Evolutionary conservation across 345 rosid species (phyloP).

Genomic region (Clausena lansium): DNA sequence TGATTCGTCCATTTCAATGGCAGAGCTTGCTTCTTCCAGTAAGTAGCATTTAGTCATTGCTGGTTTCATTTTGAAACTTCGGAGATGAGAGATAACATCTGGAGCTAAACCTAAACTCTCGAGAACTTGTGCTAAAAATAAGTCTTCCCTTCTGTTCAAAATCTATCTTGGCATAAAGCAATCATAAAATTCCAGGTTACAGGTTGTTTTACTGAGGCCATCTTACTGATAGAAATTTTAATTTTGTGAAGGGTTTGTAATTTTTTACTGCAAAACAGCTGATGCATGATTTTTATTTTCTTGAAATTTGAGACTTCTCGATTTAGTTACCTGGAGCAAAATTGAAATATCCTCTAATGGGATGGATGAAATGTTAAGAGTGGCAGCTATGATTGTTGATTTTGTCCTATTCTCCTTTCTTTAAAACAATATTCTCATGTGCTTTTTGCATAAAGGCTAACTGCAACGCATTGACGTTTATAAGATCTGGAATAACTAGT

Average conservation of each 20-base stretch:
- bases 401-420: neutral
- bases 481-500: neutral
- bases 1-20: constrained; percentile 98
- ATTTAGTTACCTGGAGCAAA: neutral
- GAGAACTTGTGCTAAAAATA: neutral
- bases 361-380: too few relatives aligned
- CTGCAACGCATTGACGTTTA: neutral
- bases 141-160: neutral
- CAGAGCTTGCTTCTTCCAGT: constrained; percentile 97
- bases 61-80: constrained; percentile 13
- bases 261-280: neutral
- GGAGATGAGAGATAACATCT: constrained; percentile 9
- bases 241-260: neutral
- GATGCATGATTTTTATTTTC: neutral
- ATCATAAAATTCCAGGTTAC: neutral
- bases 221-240: neutral
- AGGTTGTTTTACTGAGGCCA: neutral
- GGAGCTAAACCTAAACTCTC: constrained; percentile 3
- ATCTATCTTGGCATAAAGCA: neutral
- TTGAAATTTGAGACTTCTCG: neutral
- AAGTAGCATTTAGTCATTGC: constrained; percentile 28
- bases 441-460: neutral
- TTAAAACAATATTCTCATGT: neutral
- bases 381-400: neutral
- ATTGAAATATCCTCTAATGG: neutral